phyloP scores from a whole-genome alignment of 1,139 yeast genomes.

The Saccharomyces hybrid region DNA sequence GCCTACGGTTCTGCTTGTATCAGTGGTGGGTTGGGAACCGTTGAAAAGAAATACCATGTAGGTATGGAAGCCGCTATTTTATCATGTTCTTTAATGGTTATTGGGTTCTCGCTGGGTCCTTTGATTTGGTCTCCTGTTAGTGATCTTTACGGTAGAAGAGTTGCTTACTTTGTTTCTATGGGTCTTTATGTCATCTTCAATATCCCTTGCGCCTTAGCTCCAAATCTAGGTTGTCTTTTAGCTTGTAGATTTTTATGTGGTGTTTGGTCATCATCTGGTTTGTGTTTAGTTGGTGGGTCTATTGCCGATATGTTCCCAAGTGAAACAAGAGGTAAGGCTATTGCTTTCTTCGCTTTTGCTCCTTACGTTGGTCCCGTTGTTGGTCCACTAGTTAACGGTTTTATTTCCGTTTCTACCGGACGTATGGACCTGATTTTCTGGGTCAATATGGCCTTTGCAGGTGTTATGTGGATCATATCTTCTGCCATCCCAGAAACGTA shows the following conservation, averaged over 20 bases:
- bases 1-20: conserved; percentile 88
- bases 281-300: conserved; percentile 84
- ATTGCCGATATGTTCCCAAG: conserved; percentile 78
- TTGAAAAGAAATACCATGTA: conserved; percentile 57
- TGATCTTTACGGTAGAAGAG: conserved; percentile 79
- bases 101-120: conserved; percentile 86
- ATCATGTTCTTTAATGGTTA: conserved; percentile 78
- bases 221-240: conserved; percentile 72
- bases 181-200: conserved; percentile 70
- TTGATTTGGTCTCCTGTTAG: conserved; percentile 84
- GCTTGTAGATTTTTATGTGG: conserved; percentile 84
- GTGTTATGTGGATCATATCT: conserved; percentile 65
- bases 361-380: conserved; percentile 91
- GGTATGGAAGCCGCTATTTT: conserved; percentile 71
- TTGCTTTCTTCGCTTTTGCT: conserved; percentile 84
- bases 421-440: conserved; percentile 69
- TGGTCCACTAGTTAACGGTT: conserved; percentile 87
- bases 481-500: conserved; percentile 76
- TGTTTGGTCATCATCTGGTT: conserved; percentile 75
- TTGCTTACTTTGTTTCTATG: conserved; percentile 73
- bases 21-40: conserved; percentile 71
- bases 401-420: conserved; percentile 61
- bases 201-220: conserved; percentile 83
- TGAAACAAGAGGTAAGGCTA: conserved; percentile 79
- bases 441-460: conserved; percentile 91